Base-by-base conservation (phyloP, 257 asterid genomes). In the Catharanthus roseus region DNA sequence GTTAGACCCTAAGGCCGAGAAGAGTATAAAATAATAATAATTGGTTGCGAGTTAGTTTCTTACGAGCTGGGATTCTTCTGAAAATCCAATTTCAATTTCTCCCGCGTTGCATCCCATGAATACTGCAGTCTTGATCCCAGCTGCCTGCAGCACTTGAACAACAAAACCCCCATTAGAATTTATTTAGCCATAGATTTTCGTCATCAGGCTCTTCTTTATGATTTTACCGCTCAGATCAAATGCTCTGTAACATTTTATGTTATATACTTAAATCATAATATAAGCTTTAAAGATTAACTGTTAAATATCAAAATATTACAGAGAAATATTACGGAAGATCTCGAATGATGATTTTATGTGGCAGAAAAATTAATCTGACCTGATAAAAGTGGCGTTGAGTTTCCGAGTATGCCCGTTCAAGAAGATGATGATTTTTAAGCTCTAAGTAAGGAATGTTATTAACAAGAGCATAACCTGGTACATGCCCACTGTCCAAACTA, bases 51-150 rank as follows among this genome's bases (percentile, higher is more conserved):
- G n/a, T 65, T 24, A 15, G n/a, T 16, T 65, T 23, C 34, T 80
- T 78, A 90, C 95, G 80, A 4, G 75, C n/a, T n/a, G 86, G 44
- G 85, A 65, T 42, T 82, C 78, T 31, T 45, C 56, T 3, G 89
- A 70, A 73, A 90, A 62, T 42, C 98, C 98, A 29, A 92, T 68
- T 84, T 92, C 98, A 53, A 92, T 80, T 75, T 90, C 98, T 76
- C 98, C 98, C 0, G 69, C 31, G 69, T 78, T 66, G 78, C 98
- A 92, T 5, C 96, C 90, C 91, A 92, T 83, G 67, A 90, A 86
- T 64, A 89, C 78, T 1, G 80, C 82, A 7, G 83, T 83, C 96
- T 90, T 85, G 63, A 93, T 86, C 75, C 95, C 84, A 44, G 98
- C 95, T 85, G 84, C 95, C 98, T 90, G 95, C 47, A 50, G 72